Evolutionary conservation across 176 grass and related monocot species (phyloP).

Genomic region (Oryza brachyantha): DNA sequence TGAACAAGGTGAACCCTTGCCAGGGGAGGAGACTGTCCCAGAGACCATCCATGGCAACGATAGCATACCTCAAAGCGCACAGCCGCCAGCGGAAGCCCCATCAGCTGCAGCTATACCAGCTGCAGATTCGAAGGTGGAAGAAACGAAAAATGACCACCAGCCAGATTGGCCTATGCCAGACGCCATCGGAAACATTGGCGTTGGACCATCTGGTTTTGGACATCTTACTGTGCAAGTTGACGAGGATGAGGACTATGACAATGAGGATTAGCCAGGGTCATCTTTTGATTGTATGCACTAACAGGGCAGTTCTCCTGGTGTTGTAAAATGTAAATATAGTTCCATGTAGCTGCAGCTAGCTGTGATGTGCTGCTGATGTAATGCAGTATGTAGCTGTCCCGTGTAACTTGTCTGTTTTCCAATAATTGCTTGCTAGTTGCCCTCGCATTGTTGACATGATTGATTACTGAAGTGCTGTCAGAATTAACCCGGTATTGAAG

Average conservation of each 20-base stretch:
- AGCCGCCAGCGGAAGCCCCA: slow-evolving; percentile 25
- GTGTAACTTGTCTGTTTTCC: slow-evolving; percentile 32
- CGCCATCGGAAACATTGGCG: slow-evolving; percentile 51
- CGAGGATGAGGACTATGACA: slow-evolving; percentile 95
- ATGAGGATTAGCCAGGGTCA: slow-evolving; percentile 78
- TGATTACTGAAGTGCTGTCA: slow-evolving; percentile 24
- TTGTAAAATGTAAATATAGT: slow-evolving; percentile 66
- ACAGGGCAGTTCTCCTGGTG: slow-evolving; percentile 42
- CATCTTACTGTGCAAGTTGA: slow-evolving; percentile 86
- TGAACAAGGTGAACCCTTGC: slow-evolving; percentile 60
- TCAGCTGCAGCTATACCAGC: not conserved
- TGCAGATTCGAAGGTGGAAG: slow-evolving; percentile 37
- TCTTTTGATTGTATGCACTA: slow-evolving; percentile 35
- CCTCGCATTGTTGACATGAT: slow-evolving; percentile 23
- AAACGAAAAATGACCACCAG: slow-evolving; percentile 25
- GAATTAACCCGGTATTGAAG: slow-evolving; percentile 25
- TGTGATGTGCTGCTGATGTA: slow-evolving; percentile 34
- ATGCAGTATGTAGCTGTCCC: slow-evolving; percentile 32
- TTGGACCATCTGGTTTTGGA: slow-evolving; percentile 71
- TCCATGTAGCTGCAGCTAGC: slow-evolving; percentile 37
- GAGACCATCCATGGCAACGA: slow-evolving; percentile 48
- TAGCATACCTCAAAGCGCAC: slow-evolving; percentile 25
- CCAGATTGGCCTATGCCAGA: slow-evolving; percentile 68
- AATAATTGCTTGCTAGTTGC: slow-evolving; percentile 40
- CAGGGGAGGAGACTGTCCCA: slow-evolving; percentile 48